phyloP scores from a whole-genome alignment of 2,329 filamentous ascomycete species.

The Pseudogymnoascus sp. region DNA sequence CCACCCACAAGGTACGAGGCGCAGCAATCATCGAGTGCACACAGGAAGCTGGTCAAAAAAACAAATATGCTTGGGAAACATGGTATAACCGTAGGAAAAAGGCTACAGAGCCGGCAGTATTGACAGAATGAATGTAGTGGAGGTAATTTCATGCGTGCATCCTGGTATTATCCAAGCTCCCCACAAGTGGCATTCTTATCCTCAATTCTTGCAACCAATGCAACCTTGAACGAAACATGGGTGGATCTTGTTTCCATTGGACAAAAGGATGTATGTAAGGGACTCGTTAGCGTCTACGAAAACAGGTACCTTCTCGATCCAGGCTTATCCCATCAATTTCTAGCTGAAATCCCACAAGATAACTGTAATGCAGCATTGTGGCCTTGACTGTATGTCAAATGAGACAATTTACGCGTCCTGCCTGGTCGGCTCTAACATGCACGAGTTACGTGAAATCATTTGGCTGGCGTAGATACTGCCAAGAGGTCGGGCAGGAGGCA shows the following conservation, averaged over 20 bases:
- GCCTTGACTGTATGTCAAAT: too few species aligned
- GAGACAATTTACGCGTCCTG: too few species aligned
- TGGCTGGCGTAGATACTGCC: too few species aligned
- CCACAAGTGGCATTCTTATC: not conserved
- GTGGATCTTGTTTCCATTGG: not conserved
- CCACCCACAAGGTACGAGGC: not conserved
- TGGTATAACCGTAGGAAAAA: not conserved
- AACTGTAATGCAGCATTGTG: not conserved
- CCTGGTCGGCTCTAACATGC: too few species aligned
- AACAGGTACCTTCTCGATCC: not conserved
- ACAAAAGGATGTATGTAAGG: not conserved
- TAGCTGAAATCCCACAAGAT: not conserved
- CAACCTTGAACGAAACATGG: too few species aligned
- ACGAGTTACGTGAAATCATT: too few species aligned
- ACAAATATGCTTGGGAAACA: not conserved
- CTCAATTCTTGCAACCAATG: not conserved
- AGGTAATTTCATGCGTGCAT: not conserved
- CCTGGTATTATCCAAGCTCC: not conserved
- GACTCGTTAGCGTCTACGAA: not conserved
- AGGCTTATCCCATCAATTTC: not conserved
- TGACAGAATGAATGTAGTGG: not conserved
- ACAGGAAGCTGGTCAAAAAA: not conserved
- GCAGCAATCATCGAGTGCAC: not conserved
- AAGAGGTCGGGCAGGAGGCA: too few species aligned
- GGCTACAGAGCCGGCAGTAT: not conserved